These are phyloP conservation scores for Phlebiopsis flavidoalba DNA, from an alignment of 768 basidiomycete species.

Conservation along the genomic window DNA sequence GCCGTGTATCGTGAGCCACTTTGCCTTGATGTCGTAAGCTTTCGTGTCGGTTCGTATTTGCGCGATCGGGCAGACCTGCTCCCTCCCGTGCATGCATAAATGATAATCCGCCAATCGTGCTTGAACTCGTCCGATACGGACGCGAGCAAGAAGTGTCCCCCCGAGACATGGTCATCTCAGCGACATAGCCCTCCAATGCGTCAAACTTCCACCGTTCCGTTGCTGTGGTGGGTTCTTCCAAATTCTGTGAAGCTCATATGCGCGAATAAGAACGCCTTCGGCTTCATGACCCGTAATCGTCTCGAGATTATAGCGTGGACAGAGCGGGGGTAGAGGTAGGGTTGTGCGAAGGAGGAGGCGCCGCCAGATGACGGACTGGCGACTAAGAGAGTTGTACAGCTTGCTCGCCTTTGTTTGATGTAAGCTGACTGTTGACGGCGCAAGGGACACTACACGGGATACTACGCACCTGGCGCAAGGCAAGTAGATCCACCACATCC, in stretches of 20 bases:
- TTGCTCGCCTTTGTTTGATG: slow-evolving; percentile 44
- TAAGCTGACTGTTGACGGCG: not conserved
- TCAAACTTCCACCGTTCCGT: slow-evolving; percentile 8
- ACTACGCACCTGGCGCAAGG: slow-evolving; percentile 30
- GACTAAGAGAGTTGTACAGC: slow-evolving; percentile 55
- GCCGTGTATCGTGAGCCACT: not conserved
- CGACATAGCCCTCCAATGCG: slow-evolving; percentile 4
- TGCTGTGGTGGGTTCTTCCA: slow-evolving; percentile 31
- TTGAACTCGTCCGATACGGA: slow-evolving; percentile 5
- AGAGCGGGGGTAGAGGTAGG: slow-evolving; percentile 55
- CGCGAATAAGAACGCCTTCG: slow-evolving; percentile 57
- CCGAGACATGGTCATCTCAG: slow-evolving; percentile 10
- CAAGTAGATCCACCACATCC: slow-evolving; percentile 33
- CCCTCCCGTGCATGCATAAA: slow-evolving; percentile 5
- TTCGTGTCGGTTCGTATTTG: not conserved
- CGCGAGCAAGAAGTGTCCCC: slow-evolving; percentile 11
- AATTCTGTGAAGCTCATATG: slow-evolving; percentile 54
- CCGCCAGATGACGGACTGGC: slow-evolving; percentile 68
- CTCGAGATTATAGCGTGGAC: slow-evolving; percentile 41
- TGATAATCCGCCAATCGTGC: slow-evolving; percentile 5
- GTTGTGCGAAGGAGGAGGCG: slow-evolving; percentile 49
- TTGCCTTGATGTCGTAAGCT: not conserved
- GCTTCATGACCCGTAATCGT: slow-evolving; percentile 33
- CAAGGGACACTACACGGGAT: slow-evolving; percentile 8
- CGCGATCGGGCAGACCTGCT: not conserved